Evolutionary conservation across 306 rosid genomes (phyloP), one percentile per base, ranked within the genome.

Genomic region (Casuarina equisetifolia): DNA sequence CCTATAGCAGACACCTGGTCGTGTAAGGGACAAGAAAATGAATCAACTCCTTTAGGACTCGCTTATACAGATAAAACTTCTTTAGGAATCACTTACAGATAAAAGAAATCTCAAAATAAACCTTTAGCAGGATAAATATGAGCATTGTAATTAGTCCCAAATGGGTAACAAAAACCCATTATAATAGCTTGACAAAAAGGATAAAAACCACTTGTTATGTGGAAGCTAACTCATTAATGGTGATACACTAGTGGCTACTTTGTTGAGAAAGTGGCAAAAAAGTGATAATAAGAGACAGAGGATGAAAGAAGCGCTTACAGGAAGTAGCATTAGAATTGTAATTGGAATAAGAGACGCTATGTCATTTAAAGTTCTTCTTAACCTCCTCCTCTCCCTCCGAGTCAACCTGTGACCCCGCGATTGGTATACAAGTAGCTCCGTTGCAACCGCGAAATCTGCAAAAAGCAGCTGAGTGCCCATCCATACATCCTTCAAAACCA

Each of bases 241-340:
- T 53, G 42, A 67, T 15, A 16, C n/a, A 57, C n/a, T 64, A 82
- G 39, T 5, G 59, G 16, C 55, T 69, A 25, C 45, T 32, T 51
- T 35, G 48, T 25, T 61, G 10, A 38, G 62, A 3, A 5, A n/a
- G 15, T 66, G 69, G 15, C 10, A 63, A 71, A 36, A 53, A 48
- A 69, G 3, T 79, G 52, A 12, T 16, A 69, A 9, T 50, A 20
- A 9, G 52, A 69, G 51, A 32, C 35, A 63, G 43, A 70, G 77
- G 51, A 42, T 52, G 44, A 63, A 46, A 81, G 2, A 8, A 66
- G 69, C 53, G 76, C 90, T 84, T 59, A 91, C 93, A 44, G 93
- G 92, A 80, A 91, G 87, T 55, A 89, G 82, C 97, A 89, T 88
- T 73, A 91, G 81, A 76, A 91, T 78, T 76, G 93, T 85, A 43